Evolutionary conservation across 1,284 basidiomycete species (phyloP).

Genomic region (Golubevia pallescens): DNA sequence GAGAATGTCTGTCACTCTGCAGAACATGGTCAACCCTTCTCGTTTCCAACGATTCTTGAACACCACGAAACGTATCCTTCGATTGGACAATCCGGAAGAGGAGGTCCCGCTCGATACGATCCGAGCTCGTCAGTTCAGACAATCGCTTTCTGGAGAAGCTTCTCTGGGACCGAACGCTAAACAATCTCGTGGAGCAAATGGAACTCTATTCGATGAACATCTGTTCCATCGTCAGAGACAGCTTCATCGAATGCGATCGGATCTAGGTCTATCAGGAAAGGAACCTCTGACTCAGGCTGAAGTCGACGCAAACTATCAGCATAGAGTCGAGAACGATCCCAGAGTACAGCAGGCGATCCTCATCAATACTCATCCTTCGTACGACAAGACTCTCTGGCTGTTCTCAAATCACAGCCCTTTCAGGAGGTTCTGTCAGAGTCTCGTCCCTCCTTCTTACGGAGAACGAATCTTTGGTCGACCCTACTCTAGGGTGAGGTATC

Average conservation of each 20-base stretch:
- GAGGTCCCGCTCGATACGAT: constrained; percentile 71
- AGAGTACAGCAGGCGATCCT: constrained; percentile 85
- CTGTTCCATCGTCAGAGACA: constrained; percentile 72
- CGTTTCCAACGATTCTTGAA: constrained; percentile 2
- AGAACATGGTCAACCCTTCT: constrained; percentile 71
- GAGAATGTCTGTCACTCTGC: constrained; percentile 66
- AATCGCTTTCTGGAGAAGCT: constrained; percentile 33
- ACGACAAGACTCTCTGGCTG: constrained; percentile 88
- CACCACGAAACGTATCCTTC: constrained; percentile 19
- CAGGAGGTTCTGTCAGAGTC: constrained; percentile 79
- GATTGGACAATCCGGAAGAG: constrained; percentile 70
- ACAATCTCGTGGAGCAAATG: constrained; percentile 13
- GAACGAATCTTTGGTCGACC: constrained; percentile 75
- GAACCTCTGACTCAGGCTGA: constrained; percentile 19
- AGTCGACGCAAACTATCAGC: constrained; percentile 28
- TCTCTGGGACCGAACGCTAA: constrained; percentile 64
- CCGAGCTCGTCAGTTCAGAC: constrained; percentile 32
- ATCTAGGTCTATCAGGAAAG: constrained; percentile 39
- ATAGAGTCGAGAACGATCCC: constrained; percentile 69
- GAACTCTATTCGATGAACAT: constrained; percentile 59
- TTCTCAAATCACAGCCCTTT: constrained; percentile 81
- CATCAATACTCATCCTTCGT: constrained; percentile 85
- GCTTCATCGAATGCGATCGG: constrained; percentile 66
- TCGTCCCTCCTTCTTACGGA: constrained; percentile 82
- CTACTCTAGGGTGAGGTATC: constrained; percentile 68